Percentiles rank a stretch among this genome's conserved stretches.
Evolutionary conservation across 2,329 filamentous ascomycete species (phyloP).

Genomic region (Trichoderma harzianum): DNA sequence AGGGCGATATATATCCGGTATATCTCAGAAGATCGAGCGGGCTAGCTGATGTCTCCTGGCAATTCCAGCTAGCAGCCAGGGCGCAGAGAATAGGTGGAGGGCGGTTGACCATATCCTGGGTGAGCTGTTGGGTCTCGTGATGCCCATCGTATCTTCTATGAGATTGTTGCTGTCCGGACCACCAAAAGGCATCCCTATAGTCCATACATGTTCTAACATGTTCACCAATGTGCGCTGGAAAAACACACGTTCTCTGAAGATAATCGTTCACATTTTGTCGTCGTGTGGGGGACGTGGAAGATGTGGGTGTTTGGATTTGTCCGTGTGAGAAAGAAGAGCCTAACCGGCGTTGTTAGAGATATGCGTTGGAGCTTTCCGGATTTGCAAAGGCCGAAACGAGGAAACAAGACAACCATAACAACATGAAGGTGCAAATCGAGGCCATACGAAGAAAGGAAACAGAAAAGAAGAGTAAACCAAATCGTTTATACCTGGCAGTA

Average conservation of each 20-base stretch:
- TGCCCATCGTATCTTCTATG: slow-evolving; percentile 25
- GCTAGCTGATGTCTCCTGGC: slow-evolving; percentile 46
- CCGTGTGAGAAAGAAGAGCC: slow-evolving; percentile 31
- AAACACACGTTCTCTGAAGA: slow-evolving; percentile 45
- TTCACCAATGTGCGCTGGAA: slow-evolving; percentile 39
- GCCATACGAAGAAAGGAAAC: background rate
- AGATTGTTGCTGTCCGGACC: slow-evolving; percentile 50
- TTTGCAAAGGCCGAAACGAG: background rate
- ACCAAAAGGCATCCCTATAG: slow-evolving; percentile 57
- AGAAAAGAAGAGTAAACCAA: slow-evolving; percentile 14
- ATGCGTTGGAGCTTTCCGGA: background rate
- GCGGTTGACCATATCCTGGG: slow-evolving; percentile 36
- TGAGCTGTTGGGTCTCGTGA: slow-evolving; percentile 19
- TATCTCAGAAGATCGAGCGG: slow-evolving; percentile 52
- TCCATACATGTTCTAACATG: slow-evolving; percentile 46
- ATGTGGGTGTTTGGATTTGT: slow-evolving; percentile 44
- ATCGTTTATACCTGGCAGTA: slow-evolving; percentile 45
- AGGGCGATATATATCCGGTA: slow-evolving; percentile 47
- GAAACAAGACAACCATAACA: background rate
- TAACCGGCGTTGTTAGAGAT: slow-evolving; percentile 23
- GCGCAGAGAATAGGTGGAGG: slow-evolving; percentile 49
- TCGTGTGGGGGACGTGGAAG: slow-evolving; percentile 49
- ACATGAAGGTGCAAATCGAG: background rate
- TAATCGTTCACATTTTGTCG: slow-evolving; percentile 52
- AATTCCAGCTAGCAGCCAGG: slow-evolving; percentile 51